Conservation (phyloP, 345 rosid genomes). For the Lumnitzera littorea region DNA sequence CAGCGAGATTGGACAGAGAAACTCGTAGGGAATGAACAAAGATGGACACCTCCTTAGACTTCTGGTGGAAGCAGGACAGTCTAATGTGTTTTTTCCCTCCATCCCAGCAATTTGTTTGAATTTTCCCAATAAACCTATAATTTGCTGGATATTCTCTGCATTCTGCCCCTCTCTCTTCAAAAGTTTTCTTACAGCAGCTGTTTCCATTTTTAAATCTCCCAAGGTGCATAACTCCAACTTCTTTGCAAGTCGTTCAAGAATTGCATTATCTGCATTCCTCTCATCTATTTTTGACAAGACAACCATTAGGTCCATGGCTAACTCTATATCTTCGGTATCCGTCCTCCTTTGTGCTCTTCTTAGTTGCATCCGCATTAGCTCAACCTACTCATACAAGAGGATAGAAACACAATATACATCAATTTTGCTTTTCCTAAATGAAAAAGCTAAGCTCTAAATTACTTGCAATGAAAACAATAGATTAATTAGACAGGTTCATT, state of each 20-base stretch:
- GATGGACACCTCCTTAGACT: constrained; percentile 30
- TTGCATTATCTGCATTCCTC: constrained; percentile 42
- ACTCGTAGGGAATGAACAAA: constrained; percentile 39
- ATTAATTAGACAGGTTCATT: too few relatives aligned
- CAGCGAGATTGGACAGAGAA: constrained; percentile 46
- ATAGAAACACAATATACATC: neutral
- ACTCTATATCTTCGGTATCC: constrained; percentile 56
- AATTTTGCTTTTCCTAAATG: too few relatives aligned
- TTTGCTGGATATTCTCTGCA: constrained; percentile 32
- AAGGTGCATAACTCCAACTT: constrained; percentile 44
- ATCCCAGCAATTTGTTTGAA: constrained; percentile 42
- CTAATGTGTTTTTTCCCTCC: constrained; percentile 24
- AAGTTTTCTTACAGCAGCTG: constrained; percentile 33
- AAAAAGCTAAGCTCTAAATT: too few relatives aligned
- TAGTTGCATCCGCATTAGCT: constrained; percentile 46
- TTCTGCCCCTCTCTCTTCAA: constrained; percentile 24
- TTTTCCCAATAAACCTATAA: constrained; percentile 33
- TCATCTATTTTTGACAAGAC: constrained; percentile 40
- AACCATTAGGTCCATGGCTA: constrained; percentile 65
- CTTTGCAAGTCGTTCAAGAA: constrained; percentile 47
- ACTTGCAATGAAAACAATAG: too few relatives aligned
- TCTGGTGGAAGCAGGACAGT: constrained; percentile 25
- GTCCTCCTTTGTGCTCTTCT: constrained; percentile 44
- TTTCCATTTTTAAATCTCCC: constrained; percentile 41
- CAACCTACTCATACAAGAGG: constrained; percentile 31